A percentile compares a stretch with the other conserved stretches of the same genome.
These are phyloP conservation scores for Aspergillus sp. DNA, from an alignment of 2,329 filamentous ascomycete genomes.

Conservation along the genomic window DNA sequence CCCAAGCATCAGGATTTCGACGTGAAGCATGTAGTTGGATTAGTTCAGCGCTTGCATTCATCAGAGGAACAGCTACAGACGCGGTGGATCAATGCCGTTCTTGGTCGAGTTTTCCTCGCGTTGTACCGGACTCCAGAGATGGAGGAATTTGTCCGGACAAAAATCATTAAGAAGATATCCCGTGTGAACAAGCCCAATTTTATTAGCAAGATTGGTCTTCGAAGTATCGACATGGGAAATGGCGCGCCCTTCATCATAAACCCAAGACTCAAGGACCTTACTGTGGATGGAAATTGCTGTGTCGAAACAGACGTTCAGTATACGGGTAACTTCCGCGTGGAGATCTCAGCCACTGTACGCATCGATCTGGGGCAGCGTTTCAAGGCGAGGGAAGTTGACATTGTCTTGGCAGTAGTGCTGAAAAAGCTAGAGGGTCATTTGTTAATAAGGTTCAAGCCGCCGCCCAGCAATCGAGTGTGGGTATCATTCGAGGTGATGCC, in stretches of 20 bases:
- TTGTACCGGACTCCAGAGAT: slow-evolving; percentile 82
- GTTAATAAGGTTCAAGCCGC: slow-evolving; percentile 85
- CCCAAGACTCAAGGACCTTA: slow-evolving; percentile 81
- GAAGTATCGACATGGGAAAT: slow-evolving; percentile 81
- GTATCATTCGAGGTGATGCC: slow-evolving; percentile 92
- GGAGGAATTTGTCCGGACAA: slow-evolving; percentile 74
- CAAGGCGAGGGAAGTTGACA: slow-evolving; percentile 84
- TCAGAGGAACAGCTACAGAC: slow-evolving; percentile 89
- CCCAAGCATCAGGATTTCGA: slow-evolving; percentile 77
- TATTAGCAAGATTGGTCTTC: slow-evolving; percentile 79
- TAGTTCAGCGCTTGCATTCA: slow-evolving; percentile 88
- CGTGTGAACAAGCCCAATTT: slow-evolving; percentile 90
- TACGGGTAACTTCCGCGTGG: slow-evolving; percentile 81
- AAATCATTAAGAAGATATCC: slow-evolving; percentile 94
- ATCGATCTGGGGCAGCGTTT: slow-evolving; percentile 87
- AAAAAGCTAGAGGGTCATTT: slow-evolving; percentile 83
- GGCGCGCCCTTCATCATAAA: slow-evolving; percentile 87
- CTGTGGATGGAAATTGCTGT: slow-evolving; percentile 84
- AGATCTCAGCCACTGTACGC: slow-evolving; percentile 87
- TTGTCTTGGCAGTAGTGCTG: slow-evolving; percentile 81
- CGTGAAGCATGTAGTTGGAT: slow-evolving; percentile 78
- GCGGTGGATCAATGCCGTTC: slow-evolving; percentile 87
- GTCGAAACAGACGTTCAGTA: slow-evolving; percentile 88
- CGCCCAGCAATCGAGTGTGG: slow-evolving; percentile 95
- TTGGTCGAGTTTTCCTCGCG: slow-evolving; percentile 84